Percentiles rank a stretch among this genome's conserved stretches.
Conservation (phyloP, 495 filamentous ascomycete genomes). For the Penicillium malachiteum region DNA sequence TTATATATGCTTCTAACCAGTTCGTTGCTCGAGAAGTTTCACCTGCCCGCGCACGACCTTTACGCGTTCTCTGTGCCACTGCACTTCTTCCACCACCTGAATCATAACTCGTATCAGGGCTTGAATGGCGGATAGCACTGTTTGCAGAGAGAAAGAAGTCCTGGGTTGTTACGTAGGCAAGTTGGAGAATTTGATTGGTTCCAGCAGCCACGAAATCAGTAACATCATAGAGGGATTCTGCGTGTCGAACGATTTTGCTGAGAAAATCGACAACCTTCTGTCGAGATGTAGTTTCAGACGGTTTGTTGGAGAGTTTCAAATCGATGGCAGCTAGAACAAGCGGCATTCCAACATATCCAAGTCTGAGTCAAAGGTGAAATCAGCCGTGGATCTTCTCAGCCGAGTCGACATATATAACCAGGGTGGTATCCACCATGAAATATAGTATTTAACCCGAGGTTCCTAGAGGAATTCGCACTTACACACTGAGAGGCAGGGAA, state of each 20-base stretch:
- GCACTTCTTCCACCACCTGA: too few relatives aligned
- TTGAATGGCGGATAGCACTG: too few relatives aligned
- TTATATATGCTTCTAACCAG: constrained; percentile 34
- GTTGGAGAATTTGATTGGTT: constrained; percentile 32
- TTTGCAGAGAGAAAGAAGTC: constrained; percentile 23
- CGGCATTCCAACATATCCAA: constrained; percentile 36
- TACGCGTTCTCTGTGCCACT: too few relatives aligned
- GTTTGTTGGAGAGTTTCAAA: constrained; percentile 31
- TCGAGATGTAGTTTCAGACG: constrained; percentile 15
- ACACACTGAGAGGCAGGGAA: constrained; percentile 35
- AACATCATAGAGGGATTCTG: constrained; percentile 31
- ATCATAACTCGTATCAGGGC: too few relatives aligned
- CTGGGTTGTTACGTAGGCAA: constrained; percentile 32
- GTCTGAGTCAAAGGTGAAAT: background rate
- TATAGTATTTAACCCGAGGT: too few relatives aligned
- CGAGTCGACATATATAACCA: too few relatives aligned
- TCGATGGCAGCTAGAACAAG: constrained; percentile 36
- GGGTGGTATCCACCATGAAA: too few relatives aligned
- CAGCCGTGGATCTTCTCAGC: too few relatives aligned
- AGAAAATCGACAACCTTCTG: constrained; percentile 26
- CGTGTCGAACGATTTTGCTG: constrained; percentile 32
- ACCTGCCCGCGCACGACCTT: too few relatives aligned
- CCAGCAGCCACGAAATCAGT: constrained; percentile 32
- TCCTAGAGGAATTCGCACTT: constrained; percentile 1
- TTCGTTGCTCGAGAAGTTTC: constrained; percentile 12